phyloP scores from a whole-genome alignment of 129 eudicot species.

The Calendula officinalis region DNA sequence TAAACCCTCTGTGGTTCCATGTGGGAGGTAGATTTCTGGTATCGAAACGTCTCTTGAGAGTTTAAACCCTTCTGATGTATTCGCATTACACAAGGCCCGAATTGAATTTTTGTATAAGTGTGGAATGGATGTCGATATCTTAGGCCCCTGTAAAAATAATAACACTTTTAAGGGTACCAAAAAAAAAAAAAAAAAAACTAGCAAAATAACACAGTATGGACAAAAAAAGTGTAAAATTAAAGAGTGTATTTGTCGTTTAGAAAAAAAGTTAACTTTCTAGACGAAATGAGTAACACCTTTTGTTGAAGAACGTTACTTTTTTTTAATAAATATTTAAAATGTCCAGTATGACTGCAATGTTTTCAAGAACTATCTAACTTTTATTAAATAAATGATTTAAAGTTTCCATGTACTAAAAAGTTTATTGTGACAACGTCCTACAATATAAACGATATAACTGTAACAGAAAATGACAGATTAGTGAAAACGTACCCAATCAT shows the following conservation, averaged over 20 bases:
- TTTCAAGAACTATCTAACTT: too few species aligned
- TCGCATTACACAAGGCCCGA: conserved; percentile 80
- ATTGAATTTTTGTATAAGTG: conserved; percentile 54
- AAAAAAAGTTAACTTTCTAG: too few species aligned
- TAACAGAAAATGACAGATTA: background rate
- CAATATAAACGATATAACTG: background rate
- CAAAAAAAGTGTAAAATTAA: too few species aligned
- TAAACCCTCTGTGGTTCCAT: conserved; percentile 45
- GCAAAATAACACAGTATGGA: too few species aligned
- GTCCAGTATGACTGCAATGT: too few species aligned
- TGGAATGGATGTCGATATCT: conserved; percentile 47
- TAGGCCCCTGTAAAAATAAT: conserved; percentile 54
- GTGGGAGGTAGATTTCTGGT: conserved; percentile 71
- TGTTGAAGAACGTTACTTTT: too few species aligned
- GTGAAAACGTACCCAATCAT: conserved; percentile 52
- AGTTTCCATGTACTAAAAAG: too few species aligned
- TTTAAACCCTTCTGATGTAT: conserved; percentile 68
- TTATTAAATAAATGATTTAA: too few species aligned
- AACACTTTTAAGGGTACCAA: background rate
- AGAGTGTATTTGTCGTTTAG: too few species aligned
- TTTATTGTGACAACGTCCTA: background rate
- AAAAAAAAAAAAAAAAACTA: too few species aligned
- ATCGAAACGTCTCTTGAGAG: conserved; percentile 64
- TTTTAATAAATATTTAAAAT: too few species aligned
- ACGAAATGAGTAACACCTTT: too few species aligned